phyloP scores from a whole-genome alignment of 345 rosid genomes.

The Bruguiera parviflora region DNA sequence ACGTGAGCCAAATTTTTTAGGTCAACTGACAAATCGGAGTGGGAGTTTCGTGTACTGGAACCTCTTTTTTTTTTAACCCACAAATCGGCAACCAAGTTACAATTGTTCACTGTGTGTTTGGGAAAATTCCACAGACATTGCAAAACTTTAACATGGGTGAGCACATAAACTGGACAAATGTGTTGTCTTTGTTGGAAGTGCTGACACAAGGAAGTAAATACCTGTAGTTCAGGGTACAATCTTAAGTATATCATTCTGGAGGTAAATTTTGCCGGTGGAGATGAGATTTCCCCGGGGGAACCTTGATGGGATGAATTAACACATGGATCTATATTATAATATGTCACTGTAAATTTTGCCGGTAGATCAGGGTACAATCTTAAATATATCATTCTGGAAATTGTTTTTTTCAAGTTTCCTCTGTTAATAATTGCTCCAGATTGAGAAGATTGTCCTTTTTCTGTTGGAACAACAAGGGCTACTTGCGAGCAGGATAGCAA shows the following conservation, averaged over 20 bases:
- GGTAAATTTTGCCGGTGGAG: too few relatives aligned
- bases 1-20: neutral
- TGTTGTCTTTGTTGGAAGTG: neutral
- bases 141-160: neutral
- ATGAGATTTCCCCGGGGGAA: too few relatives aligned
- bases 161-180: neutral
- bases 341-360: too few relatives aligned
- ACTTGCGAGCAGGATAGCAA: constrained; percentile 64
- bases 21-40: neutral
- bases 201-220: too few relatives aligned
- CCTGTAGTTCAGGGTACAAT: too few relatives aligned
- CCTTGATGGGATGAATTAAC: too few relatives aligned
- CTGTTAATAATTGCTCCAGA: constrained; percentile 35
- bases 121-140: neutral
- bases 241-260: too few relatives aligned
- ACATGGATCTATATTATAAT: too few relatives aligned
- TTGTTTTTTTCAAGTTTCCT: too few relatives aligned
- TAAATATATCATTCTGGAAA: too few relatives aligned
- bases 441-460: constrained; percentile 91
- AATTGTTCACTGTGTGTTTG: neutral
- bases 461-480: constrained; percentile 94
- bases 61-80: too few relatives aligned
- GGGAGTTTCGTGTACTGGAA: neutral
- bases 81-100: neutral
- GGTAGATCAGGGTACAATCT: too few relatives aligned